Conservation (phyloP, 257 asterid genomes). For the Nicotiana tomentosiformis region DNA sequence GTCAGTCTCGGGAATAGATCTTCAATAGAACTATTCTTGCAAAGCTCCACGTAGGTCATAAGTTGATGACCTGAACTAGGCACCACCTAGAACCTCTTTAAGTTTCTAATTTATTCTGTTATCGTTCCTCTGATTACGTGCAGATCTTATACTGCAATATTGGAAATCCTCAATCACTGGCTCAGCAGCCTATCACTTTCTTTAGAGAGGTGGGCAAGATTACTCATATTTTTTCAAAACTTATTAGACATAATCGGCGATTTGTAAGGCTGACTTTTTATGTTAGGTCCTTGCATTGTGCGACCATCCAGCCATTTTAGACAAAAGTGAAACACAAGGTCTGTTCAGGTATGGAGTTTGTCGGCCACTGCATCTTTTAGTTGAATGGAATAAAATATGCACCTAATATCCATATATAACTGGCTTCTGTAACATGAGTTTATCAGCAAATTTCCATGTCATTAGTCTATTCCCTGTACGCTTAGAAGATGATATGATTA, state of each 20-base stretch:
- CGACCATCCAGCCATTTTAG: conserved; percentile 87
- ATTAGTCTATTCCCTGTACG: background rate
- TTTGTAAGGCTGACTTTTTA: conserved; percentile 11
- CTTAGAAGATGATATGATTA: background rate
- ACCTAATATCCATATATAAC: background rate
- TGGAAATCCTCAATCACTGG: conserved; percentile 94
- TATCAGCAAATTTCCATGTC: background rate
- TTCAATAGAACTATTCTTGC: background rate
- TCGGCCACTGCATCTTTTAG: background rate
- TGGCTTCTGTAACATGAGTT: background rate
- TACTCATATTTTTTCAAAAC: background rate
- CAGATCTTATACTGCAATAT: conserved; percentile 92
- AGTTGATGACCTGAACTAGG: background rate
- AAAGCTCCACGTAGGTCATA: background rate
- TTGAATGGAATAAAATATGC: background rate
- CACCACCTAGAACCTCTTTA: background rate
- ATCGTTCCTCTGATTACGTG: conserved; percentile 6
- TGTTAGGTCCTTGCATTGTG: conserved; percentile 90
- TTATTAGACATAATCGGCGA: background rate
- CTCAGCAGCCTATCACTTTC: conserved; percentile 92
- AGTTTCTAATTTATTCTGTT: background rate
- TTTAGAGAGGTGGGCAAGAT: conserved; percentile 74
- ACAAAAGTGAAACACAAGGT: conserved; percentile 79
- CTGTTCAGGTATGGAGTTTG: conserved; percentile 60
- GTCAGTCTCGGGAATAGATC: background rate